Evolutionary conservation across 1,139 yeast species (phyloP).

Genomic region (Torulaspora globosa): DNA sequence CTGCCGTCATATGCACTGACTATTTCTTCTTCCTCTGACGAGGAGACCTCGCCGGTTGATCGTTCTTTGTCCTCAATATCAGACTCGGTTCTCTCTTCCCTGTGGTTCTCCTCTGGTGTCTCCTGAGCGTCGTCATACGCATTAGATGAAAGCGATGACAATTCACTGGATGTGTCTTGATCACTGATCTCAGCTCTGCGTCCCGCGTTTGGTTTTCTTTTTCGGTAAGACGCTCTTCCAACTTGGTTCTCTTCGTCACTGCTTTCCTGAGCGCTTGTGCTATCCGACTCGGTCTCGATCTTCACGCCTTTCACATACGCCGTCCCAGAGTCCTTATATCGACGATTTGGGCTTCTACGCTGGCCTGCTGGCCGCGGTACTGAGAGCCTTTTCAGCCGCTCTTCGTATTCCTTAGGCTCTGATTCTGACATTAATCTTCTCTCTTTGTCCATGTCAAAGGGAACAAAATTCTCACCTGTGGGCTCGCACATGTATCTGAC

Average conservation of each 20-base stretch:
- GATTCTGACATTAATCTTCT: constrained; percentile 15
- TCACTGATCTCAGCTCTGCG: neutral
- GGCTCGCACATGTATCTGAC: constrained; percentile 31
- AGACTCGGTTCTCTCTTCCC: constrained; percentile 8
- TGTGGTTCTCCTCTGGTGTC: constrained; percentile 8
- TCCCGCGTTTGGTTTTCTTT: neutral
- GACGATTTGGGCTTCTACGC: constrained; percentile 6
- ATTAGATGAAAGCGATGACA: constrained; percentile 11
- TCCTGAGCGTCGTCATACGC: constrained; percentile 15
- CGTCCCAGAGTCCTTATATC: neutral
- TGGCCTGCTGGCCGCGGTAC: constrained; percentile 12
- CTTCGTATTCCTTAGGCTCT: constrained; percentile 30
- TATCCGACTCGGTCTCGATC: constrained; percentile 10
- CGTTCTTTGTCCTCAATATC: constrained; percentile 4
- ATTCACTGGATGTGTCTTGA: neutral
- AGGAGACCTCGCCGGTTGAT: neutral
- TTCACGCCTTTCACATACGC: constrained; percentile 13
- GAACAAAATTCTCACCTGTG: constrained; percentile 25
- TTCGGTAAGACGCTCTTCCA: neutral
- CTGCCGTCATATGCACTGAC: neutral
- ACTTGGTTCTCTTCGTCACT: constrained; percentile 9
- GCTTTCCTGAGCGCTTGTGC: constrained; percentile 11
- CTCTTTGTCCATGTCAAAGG: constrained; percentile 24
- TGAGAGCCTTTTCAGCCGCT: constrained; percentile 27
- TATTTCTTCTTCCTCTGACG: constrained; percentile 3